These are phyloP conservation scores for Salix purpurea DNA, from an alignment of 345 rosid species.

Conservation along the genomic window DNA sequence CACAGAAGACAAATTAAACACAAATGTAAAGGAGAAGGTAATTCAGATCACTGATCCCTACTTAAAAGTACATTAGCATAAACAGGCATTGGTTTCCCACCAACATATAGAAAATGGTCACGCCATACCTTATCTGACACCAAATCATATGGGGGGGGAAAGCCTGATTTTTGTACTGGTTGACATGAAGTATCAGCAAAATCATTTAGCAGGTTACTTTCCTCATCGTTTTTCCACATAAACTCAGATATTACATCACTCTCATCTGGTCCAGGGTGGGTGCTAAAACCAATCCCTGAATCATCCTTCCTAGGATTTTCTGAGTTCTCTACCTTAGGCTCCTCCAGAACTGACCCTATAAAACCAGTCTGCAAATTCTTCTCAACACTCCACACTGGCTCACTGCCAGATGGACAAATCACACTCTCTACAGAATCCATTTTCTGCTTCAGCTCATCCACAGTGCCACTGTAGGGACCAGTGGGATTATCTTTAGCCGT, in stretches of 20 bases:
- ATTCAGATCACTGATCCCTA: not conserved
- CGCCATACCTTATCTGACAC: slow-evolving; percentile 39
- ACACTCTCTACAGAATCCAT: slow-evolving; percentile 22
- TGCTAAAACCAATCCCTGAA: slow-evolving; percentile 18
- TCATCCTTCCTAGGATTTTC: slow-evolving; percentile 25
- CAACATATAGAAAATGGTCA: not conserved
- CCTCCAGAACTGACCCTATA: slow-evolving; percentile 16
- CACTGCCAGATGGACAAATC: slow-evolving; percentile 14
- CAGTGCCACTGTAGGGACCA: slow-evolving; percentile 9
- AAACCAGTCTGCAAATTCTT: slow-evolving; percentile 22
- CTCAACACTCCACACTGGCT: slow-evolving; percentile 12
- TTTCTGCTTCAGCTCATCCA: slow-evolving; percentile 29
- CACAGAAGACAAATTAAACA: not conserved
- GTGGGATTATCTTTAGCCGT: slow-evolving; percentile 12
- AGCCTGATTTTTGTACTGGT: slow-evolving; percentile 25
- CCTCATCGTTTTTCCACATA: slow-evolving; percentile 41
- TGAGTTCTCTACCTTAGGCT: slow-evolving; percentile 17
- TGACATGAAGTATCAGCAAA: slow-evolving; percentile 32
- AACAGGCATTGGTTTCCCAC: not conserved
- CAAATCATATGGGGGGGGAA: slow-evolving; percentile 31
- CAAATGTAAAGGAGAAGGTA: not conserved
- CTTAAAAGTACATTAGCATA: not conserved
- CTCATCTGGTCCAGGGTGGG: slow-evolving; percentile 21
- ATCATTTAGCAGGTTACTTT: slow-evolving; percentile 23
- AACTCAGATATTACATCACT: slow-evolving; percentile 23